Evolutionary conservation across 225 moss, liverwort and hornwort genomes (phyloP), one percentile per base, ranked within the genome.

Genomic region (Polytrichum formosum): DNA sequence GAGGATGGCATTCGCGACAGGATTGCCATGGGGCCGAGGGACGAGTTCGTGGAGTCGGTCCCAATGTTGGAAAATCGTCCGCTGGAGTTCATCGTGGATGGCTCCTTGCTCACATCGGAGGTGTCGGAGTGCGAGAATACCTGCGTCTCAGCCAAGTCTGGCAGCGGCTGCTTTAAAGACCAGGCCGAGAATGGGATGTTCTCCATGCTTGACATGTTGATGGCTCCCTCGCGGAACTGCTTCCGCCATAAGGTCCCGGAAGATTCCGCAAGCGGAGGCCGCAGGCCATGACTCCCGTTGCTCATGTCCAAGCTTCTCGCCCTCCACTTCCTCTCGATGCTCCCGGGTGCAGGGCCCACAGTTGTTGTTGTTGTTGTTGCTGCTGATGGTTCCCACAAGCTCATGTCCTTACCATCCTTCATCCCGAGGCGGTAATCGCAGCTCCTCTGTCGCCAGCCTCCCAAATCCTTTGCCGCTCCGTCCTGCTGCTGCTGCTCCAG

Each of bases 71-170:
- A 81, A 28, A 84, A 74, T 1, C 76, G 72, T 0, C 73, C 81
- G 33, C 76, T 27, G 29, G 83, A 87, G 65, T 78, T 81, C 27
- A 78, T 63, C 1, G 77, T 83, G 56, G 86, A 86, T 33, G 75
- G 72, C n/a, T 81, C 83, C 72, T 83, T 87, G 70, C 87, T 87
- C 83, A 76, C 64, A 19, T 87, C 83, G 5, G 76, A 77, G 46
- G 16, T 46, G 4, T 75, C 81, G 55, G 78, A 79, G 53, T 83
- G 87, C 54, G 87, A 83, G 70, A 80, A 83, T 5, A 81, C 69
- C 8, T 78, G 78, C 20, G 76, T 74, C 74, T 84, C 87, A 7
- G 76, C 72, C 18, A 87, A 73, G 23, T 78, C 76, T 54, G 87
- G 83, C 1, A 84, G 71, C 3, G 58, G 61, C 4, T 69, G 63